Percentiles rank a stretch among this genome's conserved stretches.
These are phyloP conservation scores for Heritiera littoralis DNA, from an alignment of 345 rosid genomes.

Conservation along the genomic window DNA sequence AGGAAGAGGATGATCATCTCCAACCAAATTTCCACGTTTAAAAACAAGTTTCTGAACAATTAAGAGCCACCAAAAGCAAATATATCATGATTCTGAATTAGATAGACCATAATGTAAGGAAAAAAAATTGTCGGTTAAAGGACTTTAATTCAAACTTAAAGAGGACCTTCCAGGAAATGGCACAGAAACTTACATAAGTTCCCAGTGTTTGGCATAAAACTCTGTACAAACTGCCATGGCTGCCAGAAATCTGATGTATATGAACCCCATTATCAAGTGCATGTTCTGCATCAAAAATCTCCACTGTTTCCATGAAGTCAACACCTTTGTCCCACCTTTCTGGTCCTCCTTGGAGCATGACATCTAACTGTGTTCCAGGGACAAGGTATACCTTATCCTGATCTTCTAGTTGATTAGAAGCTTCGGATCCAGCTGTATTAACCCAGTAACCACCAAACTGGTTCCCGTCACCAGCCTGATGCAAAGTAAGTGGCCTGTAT, in stretches of 20 bases:
- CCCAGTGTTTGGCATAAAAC: constrained; percentile 65
- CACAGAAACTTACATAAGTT: constrained; percentile 56
- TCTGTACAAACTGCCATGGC: constrained; percentile 50
- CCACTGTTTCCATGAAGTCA: constrained; percentile 56
- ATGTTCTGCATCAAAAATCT: constrained; percentile 44
- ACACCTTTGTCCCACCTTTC: constrained; percentile 71
- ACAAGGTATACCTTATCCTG: constrained; percentile 65
- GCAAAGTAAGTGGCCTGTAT: constrained; percentile 65
- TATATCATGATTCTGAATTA: constrained; percentile 20
- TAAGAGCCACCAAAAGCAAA: constrained; percentile 29
- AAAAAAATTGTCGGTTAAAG: no score
- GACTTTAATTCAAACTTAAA: neutral
- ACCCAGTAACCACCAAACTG: constrained; percentile 87
- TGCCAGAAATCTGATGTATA: constrained; percentile 44
- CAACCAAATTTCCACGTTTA: constrained; percentile 79
- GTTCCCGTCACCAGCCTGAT: constrained; percentile 73
- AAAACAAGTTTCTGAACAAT: constrained; percentile 63
- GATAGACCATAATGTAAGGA: neutral
- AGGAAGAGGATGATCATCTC: constrained; percentile 80
- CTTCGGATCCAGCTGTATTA: constrained; percentile 46
- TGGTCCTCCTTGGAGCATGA: constrained; percentile 83
- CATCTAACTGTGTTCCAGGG: constrained; percentile 79
- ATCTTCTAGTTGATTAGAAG: constrained; percentile 45
- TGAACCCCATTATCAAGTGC: constrained; percentile 40
- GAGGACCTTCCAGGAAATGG: constrained; percentile 7